A percentile compares a stretch with the other conserved stretches of the same genome.
These are phyloP conservation scores for Allium fistulosum DNA, from an alignment of 106 monocot species.

Conservation along the genomic window DNA sequence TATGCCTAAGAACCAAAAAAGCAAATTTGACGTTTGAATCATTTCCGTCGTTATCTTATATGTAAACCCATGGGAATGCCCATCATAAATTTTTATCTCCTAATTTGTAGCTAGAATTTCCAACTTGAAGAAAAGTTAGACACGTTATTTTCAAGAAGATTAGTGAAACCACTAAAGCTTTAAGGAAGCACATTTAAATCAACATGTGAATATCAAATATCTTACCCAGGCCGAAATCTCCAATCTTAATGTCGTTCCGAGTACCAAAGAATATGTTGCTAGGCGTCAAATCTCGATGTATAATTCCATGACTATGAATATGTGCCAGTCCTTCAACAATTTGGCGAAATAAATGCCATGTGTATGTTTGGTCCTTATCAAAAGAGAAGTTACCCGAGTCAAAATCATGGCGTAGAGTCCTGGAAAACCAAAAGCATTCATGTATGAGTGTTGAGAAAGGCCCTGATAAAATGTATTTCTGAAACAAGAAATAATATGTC, in stretches of 20 bases:
- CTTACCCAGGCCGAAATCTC: constrained; percentile 97
- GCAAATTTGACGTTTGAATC: too few relatives aligned
- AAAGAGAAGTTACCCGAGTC: constrained; percentile 38
- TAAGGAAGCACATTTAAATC: too few relatives aligned
- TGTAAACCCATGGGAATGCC: too few relatives aligned
- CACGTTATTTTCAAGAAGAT: background rate
- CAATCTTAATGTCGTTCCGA: constrained; percentile 97
- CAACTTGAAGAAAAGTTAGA: too few relatives aligned
- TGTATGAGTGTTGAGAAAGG: too few relatives aligned
- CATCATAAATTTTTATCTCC: too few relatives aligned
- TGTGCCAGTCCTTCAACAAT: constrained; percentile 98
- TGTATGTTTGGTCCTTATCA: constrained; percentile 52
- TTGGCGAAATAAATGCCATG: constrained; percentile 94
- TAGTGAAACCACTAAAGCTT: background rate
- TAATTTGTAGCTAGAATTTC: too few relatives aligned
- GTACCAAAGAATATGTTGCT: constrained; percentile 97
- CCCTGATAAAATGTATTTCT: too few relatives aligned
- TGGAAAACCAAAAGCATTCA: constrained; percentile 14
- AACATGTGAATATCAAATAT: background rate
- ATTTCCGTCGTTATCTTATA: too few relatives aligned
- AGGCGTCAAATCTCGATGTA: constrained; percentile 95
- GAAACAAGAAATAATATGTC: too few relatives aligned
- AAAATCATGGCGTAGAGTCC: constrained; percentile 88
- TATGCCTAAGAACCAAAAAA: too few relatives aligned
- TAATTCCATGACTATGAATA: constrained; percentile 96